Percentiles rank a stretch among this genome's conserved stretches.
Conservation (phyloP, 2,329 filamentous ascomycete genomes). For the Lachnellula cervina region DNA sequence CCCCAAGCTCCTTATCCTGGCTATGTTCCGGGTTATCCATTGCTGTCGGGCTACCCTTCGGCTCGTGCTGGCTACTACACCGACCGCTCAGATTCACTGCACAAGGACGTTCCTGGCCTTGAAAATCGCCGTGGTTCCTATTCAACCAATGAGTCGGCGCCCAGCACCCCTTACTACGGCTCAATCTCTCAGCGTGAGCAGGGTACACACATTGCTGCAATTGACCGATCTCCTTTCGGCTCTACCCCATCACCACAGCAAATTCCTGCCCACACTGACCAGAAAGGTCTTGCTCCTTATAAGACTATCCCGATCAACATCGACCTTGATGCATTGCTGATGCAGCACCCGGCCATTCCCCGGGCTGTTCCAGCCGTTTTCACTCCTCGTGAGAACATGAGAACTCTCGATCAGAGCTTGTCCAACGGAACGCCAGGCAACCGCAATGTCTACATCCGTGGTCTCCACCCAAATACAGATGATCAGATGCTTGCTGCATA, state of each 20-base stretch:
- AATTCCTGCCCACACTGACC: conserved; percentile 39
- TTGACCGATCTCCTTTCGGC: conserved; percentile 59
- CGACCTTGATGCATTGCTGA: conserved; percentile 58
- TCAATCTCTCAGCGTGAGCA: conserved; percentile 54
- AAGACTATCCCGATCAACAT: conserved; percentile 30
- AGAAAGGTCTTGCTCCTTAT: conserved; percentile 28
- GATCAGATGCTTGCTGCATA: conserved; percentile 83
- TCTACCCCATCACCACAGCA: conserved; percentile 64
- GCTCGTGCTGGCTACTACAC: conserved; percentile 27
- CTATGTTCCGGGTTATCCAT: conserved; percentile 28
- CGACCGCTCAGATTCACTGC: conserved; percentile 27
- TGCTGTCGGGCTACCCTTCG: conserved; percentile 29
- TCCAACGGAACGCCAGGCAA: conserved; percentile 89
- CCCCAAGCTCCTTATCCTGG: conserved; percentile 30
- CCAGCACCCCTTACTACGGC: conserved; percentile 61
- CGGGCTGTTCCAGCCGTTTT: conserved; percentile 85
- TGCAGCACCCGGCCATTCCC: conserved; percentile 78
- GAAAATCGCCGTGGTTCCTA: conserved; percentile 65
- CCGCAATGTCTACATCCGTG: conserved; percentile 97
- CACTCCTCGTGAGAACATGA: conserved; percentile 76
- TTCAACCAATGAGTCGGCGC: conserved; percentile 62
- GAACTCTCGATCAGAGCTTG: conserved; percentile 88
- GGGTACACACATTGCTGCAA: conserved; percentile 51
- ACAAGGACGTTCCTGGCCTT: conserved; percentile 51
- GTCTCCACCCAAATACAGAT: conserved; percentile 89